These are phyloP conservation scores for Stephanodiscus minutulus DNA, from an alignment of 108 stramenopile genomes.

Conservation along the genomic window DNA sequence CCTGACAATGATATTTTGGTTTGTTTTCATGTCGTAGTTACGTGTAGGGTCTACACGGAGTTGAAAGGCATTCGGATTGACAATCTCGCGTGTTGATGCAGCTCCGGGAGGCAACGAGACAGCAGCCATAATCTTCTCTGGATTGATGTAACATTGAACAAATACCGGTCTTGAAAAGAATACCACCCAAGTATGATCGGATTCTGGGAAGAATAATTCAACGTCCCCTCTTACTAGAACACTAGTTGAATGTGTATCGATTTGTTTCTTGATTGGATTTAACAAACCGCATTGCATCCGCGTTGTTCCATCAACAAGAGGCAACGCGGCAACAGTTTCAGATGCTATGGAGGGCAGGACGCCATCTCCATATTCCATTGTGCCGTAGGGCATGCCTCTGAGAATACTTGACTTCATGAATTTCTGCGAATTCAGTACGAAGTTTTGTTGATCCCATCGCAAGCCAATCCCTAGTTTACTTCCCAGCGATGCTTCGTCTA, in stretches of 20 bases:
- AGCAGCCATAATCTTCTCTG: conserved; percentile 28
- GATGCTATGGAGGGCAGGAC: conserved; percentile 61
- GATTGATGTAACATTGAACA: conserved; percentile 53
- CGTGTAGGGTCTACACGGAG: conserved; percentile 9
- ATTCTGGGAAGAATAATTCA: conserved; percentile 64
- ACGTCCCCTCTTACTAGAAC: conserved; percentile 60
- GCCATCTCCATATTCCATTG: conserved; percentile 68
- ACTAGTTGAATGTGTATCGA: conserved; percentile 20
- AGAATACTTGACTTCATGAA: conserved; percentile 76
- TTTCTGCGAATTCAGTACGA: neutral
- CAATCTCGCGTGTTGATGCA: conserved; percentile 12
- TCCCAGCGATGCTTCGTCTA: conserved; percentile 47
- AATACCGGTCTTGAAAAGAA: conserved; percentile 85
- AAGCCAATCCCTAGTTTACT: conserved; percentile 67
- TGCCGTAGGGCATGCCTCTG: conserved; percentile 89
- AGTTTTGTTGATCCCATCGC: conserved; percentile 47
- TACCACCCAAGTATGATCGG: conserved; percentile 90
- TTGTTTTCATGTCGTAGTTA: conserved; percentile 2
- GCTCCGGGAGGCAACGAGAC: conserved; percentile 57
- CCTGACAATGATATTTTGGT: conserved; percentile 61
- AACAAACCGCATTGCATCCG: conserved; percentile 27
- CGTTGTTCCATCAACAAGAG: conserved; percentile 21
- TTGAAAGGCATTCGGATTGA: conserved; percentile 37
- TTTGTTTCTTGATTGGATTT: conserved; percentile 24
- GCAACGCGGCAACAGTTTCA: conserved; percentile 16